Conservation (phyloP, 2,329 filamentous ascomycete genomes). For the Aureobasidium sp. region DNA sequence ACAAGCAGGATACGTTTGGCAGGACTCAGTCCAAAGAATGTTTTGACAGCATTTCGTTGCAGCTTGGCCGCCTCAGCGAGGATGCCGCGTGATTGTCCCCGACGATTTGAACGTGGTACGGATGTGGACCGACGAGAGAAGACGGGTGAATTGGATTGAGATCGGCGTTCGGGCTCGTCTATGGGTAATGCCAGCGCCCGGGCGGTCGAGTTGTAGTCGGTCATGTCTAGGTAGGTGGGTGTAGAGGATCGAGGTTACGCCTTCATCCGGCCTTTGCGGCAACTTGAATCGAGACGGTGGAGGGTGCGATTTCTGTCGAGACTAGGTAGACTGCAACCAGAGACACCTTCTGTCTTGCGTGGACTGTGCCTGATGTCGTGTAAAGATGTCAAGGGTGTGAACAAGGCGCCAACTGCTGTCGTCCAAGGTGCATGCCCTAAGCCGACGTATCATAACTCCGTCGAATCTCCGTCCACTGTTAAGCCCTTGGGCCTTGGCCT, state of each 20-base stretch:
- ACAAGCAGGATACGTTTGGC: constrained; percentile 56
- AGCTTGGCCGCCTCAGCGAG: constrained; percentile 39
- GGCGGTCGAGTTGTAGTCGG: constrained; percentile 40
- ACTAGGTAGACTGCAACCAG: too few relatives aligned
- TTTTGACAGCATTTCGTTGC: constrained; percentile 39
- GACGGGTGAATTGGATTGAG: constrained; percentile 45
- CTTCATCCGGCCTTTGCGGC: not conserved
- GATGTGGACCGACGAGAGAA: constrained; percentile 37
- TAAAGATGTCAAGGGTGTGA: too few relatives aligned
- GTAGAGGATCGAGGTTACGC: constrained; percentile 2
- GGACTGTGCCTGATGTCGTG: too few relatives aligned
- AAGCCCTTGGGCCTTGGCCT: not conserved
- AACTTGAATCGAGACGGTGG: not conserved
- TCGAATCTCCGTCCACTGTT: not conserved
- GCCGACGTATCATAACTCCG: constrained; percentile 1
- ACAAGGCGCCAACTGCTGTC: not conserved
- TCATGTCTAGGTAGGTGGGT: constrained; percentile 27
- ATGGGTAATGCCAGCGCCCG: constrained; percentile 48
- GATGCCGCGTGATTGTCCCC: constrained; percentile 33
- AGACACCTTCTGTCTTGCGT: too few relatives aligned
- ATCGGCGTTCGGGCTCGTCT: constrained; percentile 34
- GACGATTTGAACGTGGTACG: constrained; percentile 32
- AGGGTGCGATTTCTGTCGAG: not conserved
- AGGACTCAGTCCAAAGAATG: constrained; percentile 51
- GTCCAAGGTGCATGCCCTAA: not conserved